phyloP scores from a whole-genome alignment of 768 basidiomycete species.

The Scleroderma citrinum region DNA sequence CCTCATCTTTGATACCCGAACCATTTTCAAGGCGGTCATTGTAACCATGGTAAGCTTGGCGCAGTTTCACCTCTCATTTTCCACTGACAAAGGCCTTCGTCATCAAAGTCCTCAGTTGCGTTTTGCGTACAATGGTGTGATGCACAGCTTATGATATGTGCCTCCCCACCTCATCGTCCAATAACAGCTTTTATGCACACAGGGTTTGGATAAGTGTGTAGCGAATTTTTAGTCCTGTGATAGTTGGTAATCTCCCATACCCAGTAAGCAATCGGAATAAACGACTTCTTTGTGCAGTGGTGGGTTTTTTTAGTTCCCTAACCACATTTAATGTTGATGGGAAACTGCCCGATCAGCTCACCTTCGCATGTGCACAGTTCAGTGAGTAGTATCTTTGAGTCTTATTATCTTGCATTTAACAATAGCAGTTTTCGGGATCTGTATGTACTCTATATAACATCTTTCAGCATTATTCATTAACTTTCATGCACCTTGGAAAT shows the following conservation, averaged over 20 bases:
- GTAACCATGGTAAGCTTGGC: constrained; percentile 3
- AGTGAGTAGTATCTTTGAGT: constrained; percentile 2
- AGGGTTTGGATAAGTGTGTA: constrained; percentile 23
- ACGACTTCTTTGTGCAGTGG: constrained; percentile 4
- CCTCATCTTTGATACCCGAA: background rate
- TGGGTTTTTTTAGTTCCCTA: constrained; percentile 11
- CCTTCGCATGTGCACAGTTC: constrained; percentile 8
- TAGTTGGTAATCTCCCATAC: background rate
- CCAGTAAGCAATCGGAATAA: constrained; percentile 16
- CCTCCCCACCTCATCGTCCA: background rate
- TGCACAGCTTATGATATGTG: background rate
- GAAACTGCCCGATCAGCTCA: background rate
- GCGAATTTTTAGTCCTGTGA: background rate
- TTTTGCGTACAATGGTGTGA: constrained; percentile 18
- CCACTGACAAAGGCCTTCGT: background rate
- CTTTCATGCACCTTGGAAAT: too few relatives aligned
- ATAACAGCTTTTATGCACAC: constrained; percentile 19
- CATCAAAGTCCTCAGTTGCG: constrained; percentile 9
- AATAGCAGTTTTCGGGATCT: background rate
- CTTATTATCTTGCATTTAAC: background rate
- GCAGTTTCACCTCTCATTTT: background rate
- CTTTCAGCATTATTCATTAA: background rate
- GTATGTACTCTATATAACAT: background rate
- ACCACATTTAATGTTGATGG: too few relatives aligned
- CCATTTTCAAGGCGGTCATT: constrained; percentile 1